phyloP scores from a whole-genome alignment of 371 early-diverging fungal genomes.

The Mucor indicus region DNA sequence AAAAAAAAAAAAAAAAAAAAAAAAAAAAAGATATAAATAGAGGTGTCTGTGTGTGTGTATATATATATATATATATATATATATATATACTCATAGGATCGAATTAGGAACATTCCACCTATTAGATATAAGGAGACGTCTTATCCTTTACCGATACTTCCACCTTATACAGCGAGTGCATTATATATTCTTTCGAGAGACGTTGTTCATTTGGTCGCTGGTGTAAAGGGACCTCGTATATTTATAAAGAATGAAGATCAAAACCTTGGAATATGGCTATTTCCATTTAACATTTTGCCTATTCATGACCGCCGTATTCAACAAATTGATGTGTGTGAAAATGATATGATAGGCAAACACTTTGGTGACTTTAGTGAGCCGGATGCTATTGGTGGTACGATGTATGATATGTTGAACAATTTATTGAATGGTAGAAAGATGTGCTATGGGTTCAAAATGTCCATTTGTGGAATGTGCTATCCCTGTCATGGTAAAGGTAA shows the following conservation, averaged over 20 bases:
- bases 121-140: slow-evolving; percentile 36
- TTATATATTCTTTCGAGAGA: slow-evolving; percentile 56
- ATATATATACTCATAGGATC: too few species aligned
- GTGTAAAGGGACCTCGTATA: slow-evolving; percentile 36
- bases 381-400: slow-evolving; percentile 53
- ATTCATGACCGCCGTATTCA: slow-evolving; percentile 59
- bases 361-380: slow-evolving; percentile 55
- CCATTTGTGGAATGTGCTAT: slow-evolving; percentile 55
- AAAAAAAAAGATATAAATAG: background rate
- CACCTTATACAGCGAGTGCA: slow-evolving; percentile 55
- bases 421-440: slow-evolving; percentile 35
- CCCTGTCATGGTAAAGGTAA: slow-evolving; percentile 54
- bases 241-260: slow-evolving; percentile 55
- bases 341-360: slow-evolving; percentile 59
- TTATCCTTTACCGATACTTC: slow-evolving; percentile 47
- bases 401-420: slow-evolving; percentile 57
- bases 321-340: slow-evolving; percentile 50
- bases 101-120: slow-evolving; percentile 49
- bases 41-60: too few species aligned
- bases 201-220: slow-evolving; percentile 46
- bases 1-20: background rate
- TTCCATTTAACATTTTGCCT: slow-evolving; percentile 50
- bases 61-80: too few species aligned
- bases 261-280: slow-evolving; percentile 61
- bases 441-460: slow-evolving; percentile 38